Evolutionary conservation across 192 early-diverging fungal genomes (phyloP), one percentile per base, ranked within the genome.

Genomic region (Mortierella antarctica): DNA sequence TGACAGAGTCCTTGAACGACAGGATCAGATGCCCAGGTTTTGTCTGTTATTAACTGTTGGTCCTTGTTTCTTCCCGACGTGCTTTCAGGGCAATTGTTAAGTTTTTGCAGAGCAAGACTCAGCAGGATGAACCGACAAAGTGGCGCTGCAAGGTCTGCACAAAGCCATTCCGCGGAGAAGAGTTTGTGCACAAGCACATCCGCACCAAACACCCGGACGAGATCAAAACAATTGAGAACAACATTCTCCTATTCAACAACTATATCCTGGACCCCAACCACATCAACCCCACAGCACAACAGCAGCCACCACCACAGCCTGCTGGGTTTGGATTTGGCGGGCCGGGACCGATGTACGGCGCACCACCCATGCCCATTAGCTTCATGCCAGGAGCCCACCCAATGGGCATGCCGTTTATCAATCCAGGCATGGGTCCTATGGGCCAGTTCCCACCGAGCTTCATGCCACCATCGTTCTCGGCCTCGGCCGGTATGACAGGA

Each of bases 111-210:
- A 65, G 82, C 46, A 83, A 88, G 65, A 78, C 79, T 49, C 82
- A 91, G 8, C 75, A 83, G 39, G 91, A 91, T 62, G 92, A 93
- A 52, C 91, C 91, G 60, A 92, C 91, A 62, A 94, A 95, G 83
- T 99, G 84, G 88, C 89, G 95, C 69, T 99, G 98, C 86, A 88
- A 85, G 69, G 70, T 93, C 62, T 99, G 98, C 85, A 87, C 84
- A 18, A 99, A 99, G 89, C 92, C 97, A 49, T 99, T 99, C 87
- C 92, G 94, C 74, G 98, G 95, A 21, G 88, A 93, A 45, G 92
- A 94, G 67, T 99, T 95, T 91, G 95, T 98, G 21, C 89, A 88
- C 81, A 99, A 99, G 83, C 98, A 99, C 72, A 93, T 99, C 72
- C 74, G 88, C 67, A 89, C 88, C 63, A 99, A 99, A 84, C 98